Conservation (phyloP, 257 asterid species). For the Nicotiana noctiflora region DNA sequence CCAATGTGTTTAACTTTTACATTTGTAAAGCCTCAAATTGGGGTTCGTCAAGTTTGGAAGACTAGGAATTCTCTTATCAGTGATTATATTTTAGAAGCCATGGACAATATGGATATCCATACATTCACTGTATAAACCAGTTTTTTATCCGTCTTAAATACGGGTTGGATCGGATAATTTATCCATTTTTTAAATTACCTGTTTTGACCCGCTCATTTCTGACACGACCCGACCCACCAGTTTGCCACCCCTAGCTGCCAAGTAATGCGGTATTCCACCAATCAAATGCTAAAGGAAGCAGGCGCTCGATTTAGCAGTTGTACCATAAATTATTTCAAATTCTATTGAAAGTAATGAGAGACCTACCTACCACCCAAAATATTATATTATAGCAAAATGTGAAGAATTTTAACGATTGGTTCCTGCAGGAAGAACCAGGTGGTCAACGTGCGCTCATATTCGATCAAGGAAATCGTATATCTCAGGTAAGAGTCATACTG, state of each 20-base stretch:
- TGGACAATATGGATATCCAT: too few species aligned
- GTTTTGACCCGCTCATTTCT: too few species aligned
- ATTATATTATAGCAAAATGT: background rate
- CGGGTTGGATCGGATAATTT: too few species aligned
- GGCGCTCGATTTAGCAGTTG: background rate
- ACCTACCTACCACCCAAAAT: background rate
- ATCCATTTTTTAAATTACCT: too few species aligned
- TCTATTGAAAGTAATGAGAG: background rate
- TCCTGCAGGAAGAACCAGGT: constrained; percentile 90
- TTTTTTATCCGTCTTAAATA: too few species aligned
- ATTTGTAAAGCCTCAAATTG: too few species aligned
- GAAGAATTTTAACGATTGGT: background rate
- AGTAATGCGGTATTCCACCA: background rate
- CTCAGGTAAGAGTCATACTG: constrained; percentile 49
- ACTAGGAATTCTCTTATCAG: too few species aligned
- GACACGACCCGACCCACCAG: too few species aligned
- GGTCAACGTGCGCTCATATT: constrained; percentile 97
- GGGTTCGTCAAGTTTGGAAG: too few species aligned
- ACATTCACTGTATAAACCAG: too few species aligned
- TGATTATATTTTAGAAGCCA: too few species aligned
- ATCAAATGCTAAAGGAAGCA: background rate
- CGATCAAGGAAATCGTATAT: constrained; percentile 95
- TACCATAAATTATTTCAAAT: background rate
- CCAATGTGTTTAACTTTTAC: too few species aligned
- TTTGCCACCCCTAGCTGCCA: background rate